Evolutionary conservation across 2,329 filamentous ascomycete genomes (phyloP).

Genomic region (Microdochium bolleyi): DNA sequence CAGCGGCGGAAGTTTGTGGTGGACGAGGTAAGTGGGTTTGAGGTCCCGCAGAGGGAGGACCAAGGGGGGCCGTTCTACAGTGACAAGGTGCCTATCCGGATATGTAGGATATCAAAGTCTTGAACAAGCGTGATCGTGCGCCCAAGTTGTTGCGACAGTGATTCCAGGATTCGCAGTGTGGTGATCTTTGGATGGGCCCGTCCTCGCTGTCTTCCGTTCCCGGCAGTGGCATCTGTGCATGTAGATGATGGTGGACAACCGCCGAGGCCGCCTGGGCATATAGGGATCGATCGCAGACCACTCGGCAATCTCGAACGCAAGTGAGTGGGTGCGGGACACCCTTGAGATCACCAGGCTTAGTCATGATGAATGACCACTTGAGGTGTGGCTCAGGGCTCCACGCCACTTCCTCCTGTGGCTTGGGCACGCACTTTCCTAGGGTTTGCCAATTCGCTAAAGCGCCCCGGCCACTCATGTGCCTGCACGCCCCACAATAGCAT

Average conservation of each 20-base stretch:
- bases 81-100: constrained; percentile 49
- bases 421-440: not conserved
- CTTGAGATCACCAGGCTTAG: not conserved
- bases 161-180: too few species aligned
- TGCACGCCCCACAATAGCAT: not conserved
- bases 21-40: constrained; percentile 29
- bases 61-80: constrained; percentile 60
- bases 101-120: constrained; percentile 33
- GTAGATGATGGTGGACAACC: too few species aligned
- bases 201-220: too few species aligned
- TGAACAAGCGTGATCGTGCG: not conserved
- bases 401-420: not conserved
- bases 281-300: too few species aligned
- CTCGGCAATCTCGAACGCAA: not conserved
- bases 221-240: too few species aligned
- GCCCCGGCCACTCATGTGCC: not conserved
- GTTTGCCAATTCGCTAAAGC: not conserved
- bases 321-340: too few species aligned
- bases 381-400: not conserved
- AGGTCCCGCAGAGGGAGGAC: constrained; percentile 23
- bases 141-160: not conserved
- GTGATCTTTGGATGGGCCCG: too few species aligned
- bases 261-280: too few species aligned
- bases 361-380: not conserved
- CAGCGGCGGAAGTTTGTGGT: constrained; percentile 35